Evolutionary conservation across 2,329 filamentous ascomycete species (phyloP).

Genomic region (Cercospora nicotianae): DNA sequence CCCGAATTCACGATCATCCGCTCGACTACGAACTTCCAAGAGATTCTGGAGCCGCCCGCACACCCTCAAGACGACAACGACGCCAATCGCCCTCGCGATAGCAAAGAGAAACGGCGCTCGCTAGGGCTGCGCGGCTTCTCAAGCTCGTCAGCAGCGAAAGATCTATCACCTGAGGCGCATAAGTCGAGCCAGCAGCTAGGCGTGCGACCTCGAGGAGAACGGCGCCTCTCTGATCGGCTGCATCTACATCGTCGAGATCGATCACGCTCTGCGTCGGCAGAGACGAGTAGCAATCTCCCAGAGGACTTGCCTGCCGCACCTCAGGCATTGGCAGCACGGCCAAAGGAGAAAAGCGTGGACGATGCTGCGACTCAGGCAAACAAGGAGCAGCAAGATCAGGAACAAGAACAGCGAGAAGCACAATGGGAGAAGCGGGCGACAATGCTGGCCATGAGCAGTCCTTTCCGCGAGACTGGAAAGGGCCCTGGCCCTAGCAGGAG

Average conservation of each 20-base stretch:
- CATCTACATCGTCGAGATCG: slow-evolving; percentile 58
- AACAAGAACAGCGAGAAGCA: slow-evolving; percentile 60
- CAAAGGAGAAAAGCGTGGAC: slow-evolving; percentile 38
- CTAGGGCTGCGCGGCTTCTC: slow-evolving; percentile 41
- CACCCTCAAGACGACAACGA: slow-evolving; percentile 47
- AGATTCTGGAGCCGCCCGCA: slow-evolving; percentile 71
- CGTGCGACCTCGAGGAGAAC: slow-evolving; percentile 38
- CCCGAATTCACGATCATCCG: slow-evolving; percentile 82
- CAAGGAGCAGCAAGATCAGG: slow-evolving; percentile 45
- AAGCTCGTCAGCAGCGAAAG: slow-evolving; percentile 33
- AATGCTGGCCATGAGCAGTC: slow-evolving; percentile 65
- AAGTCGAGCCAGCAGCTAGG: slow-evolving; percentile 25
- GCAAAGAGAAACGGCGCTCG: slow-evolving; percentile 31
- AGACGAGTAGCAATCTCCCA: slow-evolving; percentile 73
- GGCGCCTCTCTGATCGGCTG: slow-evolving; percentile 67
- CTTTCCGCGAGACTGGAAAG: slow-evolving; percentile 41
- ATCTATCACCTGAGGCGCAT: slow-evolving; percentile 18
- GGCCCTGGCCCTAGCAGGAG: slow-evolving; percentile 16
- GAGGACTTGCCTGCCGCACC: slow-evolving; percentile 80
- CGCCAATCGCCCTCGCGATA: slow-evolving; percentile 8
- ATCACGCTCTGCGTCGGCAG: slow-evolving; percentile 51
- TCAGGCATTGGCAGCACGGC: slow-evolving; percentile 52
- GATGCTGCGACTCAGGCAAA: not conserved
- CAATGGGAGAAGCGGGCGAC: slow-evolving; percentile 94
- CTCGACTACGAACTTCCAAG: slow-evolving; percentile 76